Evolutionary conservation across 768 basidiomycete species (phyloP).

Genomic region (Suillus bovinus): DNA sequence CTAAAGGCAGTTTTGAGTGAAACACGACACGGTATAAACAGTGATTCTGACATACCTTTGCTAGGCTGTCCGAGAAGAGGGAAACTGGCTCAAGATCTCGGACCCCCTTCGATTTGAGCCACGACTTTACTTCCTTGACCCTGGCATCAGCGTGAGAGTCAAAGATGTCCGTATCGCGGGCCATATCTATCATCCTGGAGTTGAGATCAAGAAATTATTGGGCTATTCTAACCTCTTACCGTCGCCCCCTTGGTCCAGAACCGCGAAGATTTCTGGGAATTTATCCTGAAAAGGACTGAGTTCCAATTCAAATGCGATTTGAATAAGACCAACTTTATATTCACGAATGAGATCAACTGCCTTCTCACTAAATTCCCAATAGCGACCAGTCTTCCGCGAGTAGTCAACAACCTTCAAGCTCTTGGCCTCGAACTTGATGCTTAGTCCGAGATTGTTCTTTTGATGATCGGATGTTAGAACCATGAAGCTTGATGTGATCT

Average conservation of each 20-base stretch:
- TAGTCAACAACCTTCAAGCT: constrained; percentile 92
- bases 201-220: constrained; percentile 7
- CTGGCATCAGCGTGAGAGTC: constrained; percentile 62
- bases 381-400: constrained; percentile 76
- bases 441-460: constrained; percentile 90
- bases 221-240: constrained; percentile 41
- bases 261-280: constrained; percentile 83
- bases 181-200: constrained; percentile 60
- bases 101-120: constrained; percentile 87
- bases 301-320: background rate
- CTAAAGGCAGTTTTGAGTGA: constrained; percentile 36
- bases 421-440: constrained; percentile 96
- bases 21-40: background rate
- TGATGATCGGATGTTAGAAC: constrained; percentile 72
- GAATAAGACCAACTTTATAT: constrained; percentile 61
- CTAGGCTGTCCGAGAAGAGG: constrained; percentile 87
- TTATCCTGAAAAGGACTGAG: constrained; percentile 44
- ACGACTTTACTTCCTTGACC: constrained; percentile 76
- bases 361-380: constrained; percentile 94
- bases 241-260: constrained; percentile 69
- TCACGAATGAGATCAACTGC: constrained; percentile 78
- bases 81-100: constrained; percentile 92
- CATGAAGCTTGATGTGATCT: constrained; percentile 93
- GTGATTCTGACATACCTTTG: constrained; percentile 60
- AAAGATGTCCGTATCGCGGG: constrained; percentile 58